These are phyloP conservation scores for Russula abietina DNA, from an alignment of 768 basidiomycete species.

Conservation along the genomic window DNA sequence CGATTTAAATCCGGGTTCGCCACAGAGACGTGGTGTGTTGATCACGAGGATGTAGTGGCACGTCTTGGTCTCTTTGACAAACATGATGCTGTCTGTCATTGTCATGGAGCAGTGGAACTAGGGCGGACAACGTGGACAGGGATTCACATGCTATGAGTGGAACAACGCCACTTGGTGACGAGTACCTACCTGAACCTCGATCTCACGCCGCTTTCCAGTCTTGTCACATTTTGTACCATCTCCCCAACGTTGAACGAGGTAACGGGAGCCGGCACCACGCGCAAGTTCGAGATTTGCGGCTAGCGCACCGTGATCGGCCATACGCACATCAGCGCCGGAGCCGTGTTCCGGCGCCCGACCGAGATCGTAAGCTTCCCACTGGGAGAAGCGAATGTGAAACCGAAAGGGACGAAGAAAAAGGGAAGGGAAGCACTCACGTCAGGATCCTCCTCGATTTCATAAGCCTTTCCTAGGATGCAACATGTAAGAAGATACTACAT, in stretches of 20 bases:
- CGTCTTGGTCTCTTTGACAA: slow-evolving; percentile 89
- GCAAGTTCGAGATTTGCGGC: slow-evolving; percentile 71
- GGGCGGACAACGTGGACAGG: slow-evolving; percentile 15
- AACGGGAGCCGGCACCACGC: slow-evolving; percentile 74
- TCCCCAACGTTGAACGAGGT: slow-evolving; percentile 88
- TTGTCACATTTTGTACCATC: slow-evolving; percentile 93
- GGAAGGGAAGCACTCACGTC: slow-evolving; percentile 46
- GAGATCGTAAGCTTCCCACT: slow-evolving; percentile 77
- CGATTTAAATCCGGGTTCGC: slow-evolving; percentile 87
- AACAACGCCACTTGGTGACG: slow-evolving; percentile 1
- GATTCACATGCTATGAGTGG: slow-evolving; percentile 9
- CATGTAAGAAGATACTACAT: slow-evolving; percentile 11
- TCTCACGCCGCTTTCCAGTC: slow-evolving; percentile 78
- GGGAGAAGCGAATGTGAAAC: slow-evolving; percentile 25
- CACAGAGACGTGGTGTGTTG: slow-evolving; percentile 90
- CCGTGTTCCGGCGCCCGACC: slow-evolving; percentile 59
- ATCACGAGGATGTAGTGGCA: slow-evolving; percentile 93
- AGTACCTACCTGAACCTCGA: slow-evolving; percentile 83
- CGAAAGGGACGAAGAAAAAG: slow-evolving; percentile 22
- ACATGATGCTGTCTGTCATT: slow-evolving; percentile 82
- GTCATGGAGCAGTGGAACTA: slow-evolving; percentile 97
- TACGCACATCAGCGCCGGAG: slow-evolving; percentile 56
- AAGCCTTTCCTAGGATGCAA: slow-evolving; percentile 44
- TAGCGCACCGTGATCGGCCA: slow-evolving; percentile 58
- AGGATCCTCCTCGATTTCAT: slow-evolving; percentile 81